phyloP scores from a whole-genome alignment of 192 early-diverging fungal genomes.

The Coemansia pectinata region DNA sequence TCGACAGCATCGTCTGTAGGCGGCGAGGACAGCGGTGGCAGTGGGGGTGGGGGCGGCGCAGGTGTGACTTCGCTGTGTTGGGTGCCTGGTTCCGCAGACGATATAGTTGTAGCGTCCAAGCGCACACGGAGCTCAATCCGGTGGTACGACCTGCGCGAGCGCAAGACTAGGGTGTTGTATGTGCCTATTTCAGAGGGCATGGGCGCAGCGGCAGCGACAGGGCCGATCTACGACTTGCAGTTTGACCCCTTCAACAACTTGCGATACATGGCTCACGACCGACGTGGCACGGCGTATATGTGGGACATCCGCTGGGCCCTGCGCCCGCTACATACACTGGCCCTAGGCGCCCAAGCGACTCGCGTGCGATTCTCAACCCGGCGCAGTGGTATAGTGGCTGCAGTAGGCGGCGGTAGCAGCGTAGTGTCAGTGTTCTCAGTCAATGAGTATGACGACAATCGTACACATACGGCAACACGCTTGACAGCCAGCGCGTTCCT shows the following conservation, averaged over 20 bases:
- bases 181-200: constrained; percentile 21
- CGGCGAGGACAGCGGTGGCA: constrained; percentile 4
- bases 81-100: constrained; percentile 35
- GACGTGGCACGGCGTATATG: constrained; percentile 35
- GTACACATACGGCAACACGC: constrained; percentile 1
- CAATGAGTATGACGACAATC: constrained; percentile 23
- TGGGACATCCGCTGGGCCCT: constrained; percentile 52
- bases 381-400: constrained; percentile 31
- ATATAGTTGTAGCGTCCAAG: constrained; percentile 37
- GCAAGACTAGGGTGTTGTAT: constrained; percentile 29
- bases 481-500: constrained; percentile 19
- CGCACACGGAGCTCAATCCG: constrained; percentile 41
- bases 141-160: constrained; percentile 43
- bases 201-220: constrained; percentile 2
- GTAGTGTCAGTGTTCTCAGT: constrained; percentile 24
- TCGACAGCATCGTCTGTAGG: constrained; percentile 18
- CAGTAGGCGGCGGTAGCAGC: constrained; percentile 19
- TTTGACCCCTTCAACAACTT: constrained; percentile 50
- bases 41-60: constrained; percentile 12
- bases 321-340: constrained; percentile 25
- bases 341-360: constrained; percentile 8
- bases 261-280: constrained; percentile 48
- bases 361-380: constrained; percentile 37
- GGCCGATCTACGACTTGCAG: constrained; percentile 46
- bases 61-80: constrained; percentile 46